A percentile compares a stretch with the other conserved stretches of the same genome.
Evolutionary conservation across 805 yeast species (phyloP).

Genomic region (Candida germanica): DNA sequence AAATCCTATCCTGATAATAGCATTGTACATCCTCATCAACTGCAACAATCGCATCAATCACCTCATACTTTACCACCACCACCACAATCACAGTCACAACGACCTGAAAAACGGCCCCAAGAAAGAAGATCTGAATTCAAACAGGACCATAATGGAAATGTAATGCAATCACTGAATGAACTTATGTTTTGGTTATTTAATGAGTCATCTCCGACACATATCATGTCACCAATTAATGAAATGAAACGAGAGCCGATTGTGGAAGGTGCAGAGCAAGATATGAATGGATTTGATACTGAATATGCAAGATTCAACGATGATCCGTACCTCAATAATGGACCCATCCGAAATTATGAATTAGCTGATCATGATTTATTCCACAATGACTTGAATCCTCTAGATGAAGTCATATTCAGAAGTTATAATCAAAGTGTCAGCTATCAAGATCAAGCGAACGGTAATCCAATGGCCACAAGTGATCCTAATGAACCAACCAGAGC

Average conservation of each 20-base stretch:
- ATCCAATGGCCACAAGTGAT: background rate
- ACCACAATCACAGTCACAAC: background rate
- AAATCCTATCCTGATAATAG: background rate
- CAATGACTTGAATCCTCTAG: constrained; percentile 38
- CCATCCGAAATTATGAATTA: constrained; percentile 19
- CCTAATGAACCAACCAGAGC: background rate
- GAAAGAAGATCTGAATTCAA: background rate
- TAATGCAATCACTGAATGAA: constrained; percentile 32
- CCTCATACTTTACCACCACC: background rate
- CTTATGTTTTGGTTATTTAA: constrained; percentile 40
- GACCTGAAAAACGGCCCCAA: background rate
- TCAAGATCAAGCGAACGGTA: background rate
- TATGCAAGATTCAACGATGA: constrained; percentile 1
- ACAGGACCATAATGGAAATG: background rate
- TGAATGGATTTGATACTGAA: background rate
- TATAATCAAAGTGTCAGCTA: constrained; percentile 7
- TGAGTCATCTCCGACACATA: constrained; percentile 20
- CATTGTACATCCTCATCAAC: background rate
- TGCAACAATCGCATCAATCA: background rate
- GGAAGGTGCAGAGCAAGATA: background rate
- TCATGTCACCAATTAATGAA: constrained; percentile 4
- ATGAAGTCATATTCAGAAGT: constrained; percentile 26
- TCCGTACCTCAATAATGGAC: background rate
- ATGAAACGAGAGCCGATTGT: background rate
- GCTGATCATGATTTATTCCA: constrained; percentile 38